Percentiles rank a stretch among this genome's conserved stretches.
These are phyloP conservation scores for Lathyrus aphaca DNA, from an alignment of 306 rosid species.

Conservation along the genomic window DNA sequence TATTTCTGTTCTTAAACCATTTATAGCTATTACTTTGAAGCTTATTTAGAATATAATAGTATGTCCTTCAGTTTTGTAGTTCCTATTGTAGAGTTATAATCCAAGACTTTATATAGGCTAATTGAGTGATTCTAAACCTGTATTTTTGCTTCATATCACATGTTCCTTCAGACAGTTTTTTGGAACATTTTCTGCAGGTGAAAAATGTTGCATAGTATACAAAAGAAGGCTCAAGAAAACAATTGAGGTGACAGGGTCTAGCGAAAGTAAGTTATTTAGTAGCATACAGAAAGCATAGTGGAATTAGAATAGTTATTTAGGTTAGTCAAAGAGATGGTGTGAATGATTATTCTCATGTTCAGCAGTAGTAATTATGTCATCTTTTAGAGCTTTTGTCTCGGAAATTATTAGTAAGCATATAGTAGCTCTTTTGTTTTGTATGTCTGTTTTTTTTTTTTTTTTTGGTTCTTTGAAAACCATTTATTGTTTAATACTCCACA, in stretches of 20 bases:
- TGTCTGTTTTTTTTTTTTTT: too few species aligned
- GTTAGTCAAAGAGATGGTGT: background rate
- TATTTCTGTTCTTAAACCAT: background rate
- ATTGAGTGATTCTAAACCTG: background rate
- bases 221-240: background rate
- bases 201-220: background rate
- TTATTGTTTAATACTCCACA: background rate
- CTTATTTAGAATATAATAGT: background rate
- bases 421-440: background rate
- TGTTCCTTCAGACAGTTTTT: slow-evolving; percentile 3
- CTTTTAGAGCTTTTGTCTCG: background rate
- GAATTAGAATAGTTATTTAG: background rate
- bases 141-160: background rate
- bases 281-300: slow-evolving; percentile 1
- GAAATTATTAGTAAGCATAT: background rate
- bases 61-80: background rate
- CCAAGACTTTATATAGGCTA: slow-evolving; percentile 1
- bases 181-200: slow-evolving; percentile 18
- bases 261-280: background rate
- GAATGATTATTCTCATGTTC: background rate
- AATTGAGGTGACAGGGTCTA: background rate
- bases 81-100: background rate
- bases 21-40: background rate
- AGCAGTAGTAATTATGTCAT: background rate
- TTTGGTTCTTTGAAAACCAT: too few species aligned